Conservation (phyloP, 1,284 basidiomycete species). For the Kalmanozyma brasiliensis region DNA sequence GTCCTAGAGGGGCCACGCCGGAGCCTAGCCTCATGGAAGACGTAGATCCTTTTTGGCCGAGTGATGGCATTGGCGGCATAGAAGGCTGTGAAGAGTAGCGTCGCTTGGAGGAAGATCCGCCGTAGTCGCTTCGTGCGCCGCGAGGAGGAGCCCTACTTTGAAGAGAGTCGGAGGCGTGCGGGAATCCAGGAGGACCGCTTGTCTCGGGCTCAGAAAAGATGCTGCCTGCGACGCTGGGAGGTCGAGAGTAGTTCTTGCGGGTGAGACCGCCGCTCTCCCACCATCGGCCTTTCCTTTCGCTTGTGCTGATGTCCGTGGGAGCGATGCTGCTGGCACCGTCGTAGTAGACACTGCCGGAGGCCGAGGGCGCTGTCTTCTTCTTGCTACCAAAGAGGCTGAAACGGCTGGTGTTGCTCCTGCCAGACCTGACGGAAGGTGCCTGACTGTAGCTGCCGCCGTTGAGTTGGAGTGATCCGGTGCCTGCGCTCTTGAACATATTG, state of each 20-base stretch:
- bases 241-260: slow-evolving; percentile 37
- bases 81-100: slow-evolving; percentile 20
- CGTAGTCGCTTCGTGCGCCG: slow-evolving; percentile 49
- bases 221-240: slow-evolving; percentile 57
- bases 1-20: slow-evolving; percentile 53
- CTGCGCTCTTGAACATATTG: slow-evolving; percentile 49
- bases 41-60: slow-evolving; percentile 33
- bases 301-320: slow-evolving; percentile 26
- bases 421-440: slow-evolving; percentile 48
- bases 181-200: slow-evolving; percentile 16
- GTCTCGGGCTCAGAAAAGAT: slow-evolving; percentile 58
- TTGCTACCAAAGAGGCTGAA: slow-evolving; percentile 53
- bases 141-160: slow-evolving; percentile 17
- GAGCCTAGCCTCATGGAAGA: slow-evolving; percentile 17
- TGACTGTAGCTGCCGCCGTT: slow-evolving; percentile 17
- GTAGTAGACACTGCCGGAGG: slow-evolving; percentile 45
- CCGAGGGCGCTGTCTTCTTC: slow-evolving; percentile 30
- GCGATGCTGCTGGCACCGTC: slow-evolving; percentile 48
- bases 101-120: slow-evolving; percentile 27
- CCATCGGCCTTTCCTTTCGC: slow-evolving; percentile 45
- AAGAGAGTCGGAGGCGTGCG: slow-evolving; percentile 24
- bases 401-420: slow-evolving; percentile 46
- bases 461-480: slow-evolving; percentile 24
- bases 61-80: slow-evolving; percentile 39
- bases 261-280: slow-evolving; percentile 52